These are phyloP conservation scores for Ensete glaucum DNA, from an alignment of 176 grass and related monocot genomes.

Conservation along the genomic window DNA sequence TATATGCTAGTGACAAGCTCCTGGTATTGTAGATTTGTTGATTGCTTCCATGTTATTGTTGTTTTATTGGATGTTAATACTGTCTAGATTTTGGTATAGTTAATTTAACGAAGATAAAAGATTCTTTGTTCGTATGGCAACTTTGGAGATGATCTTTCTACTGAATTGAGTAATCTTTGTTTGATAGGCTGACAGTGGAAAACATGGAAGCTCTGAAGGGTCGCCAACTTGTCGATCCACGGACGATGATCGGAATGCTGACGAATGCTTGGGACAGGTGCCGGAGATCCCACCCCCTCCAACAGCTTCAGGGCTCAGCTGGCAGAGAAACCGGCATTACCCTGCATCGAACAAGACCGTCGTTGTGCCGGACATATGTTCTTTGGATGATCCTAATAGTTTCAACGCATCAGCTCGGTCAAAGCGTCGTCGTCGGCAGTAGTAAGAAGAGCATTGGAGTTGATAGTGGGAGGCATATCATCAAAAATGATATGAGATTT, in stretches of 20 bases:
- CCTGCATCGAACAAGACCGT: constrained; percentile 33
- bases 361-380: constrained; percentile 48
- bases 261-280: constrained; percentile 39
- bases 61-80: not conserved
- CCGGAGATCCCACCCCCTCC: constrained; percentile 61
- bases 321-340: constrained; percentile 40
- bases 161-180: constrained; percentile 12
- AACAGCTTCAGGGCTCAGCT: constrained; percentile 55
- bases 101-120: not conserved
- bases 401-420: not conserved
- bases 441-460: not conserved
- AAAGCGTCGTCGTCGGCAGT: constrained; percentile 35
- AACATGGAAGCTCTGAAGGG: constrained; percentile 47
- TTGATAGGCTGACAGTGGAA: constrained; percentile 71
- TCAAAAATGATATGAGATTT: not conserved
- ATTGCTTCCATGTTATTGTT: not conserved
- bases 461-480: not conserved
- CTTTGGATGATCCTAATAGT: constrained; percentile 18
- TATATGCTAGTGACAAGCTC: not conserved
- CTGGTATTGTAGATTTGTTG: not conserved
- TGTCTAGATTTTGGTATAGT: not conserved
- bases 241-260: constrained; percentile 32
- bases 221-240: constrained; percentile 39
- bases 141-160: not conserved
- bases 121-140: too few relatives aligned